phyloP scores from a whole-genome alignment of 2,329 filamentous ascomycete species.

The Scleromitrula shiraiana region DNA sequence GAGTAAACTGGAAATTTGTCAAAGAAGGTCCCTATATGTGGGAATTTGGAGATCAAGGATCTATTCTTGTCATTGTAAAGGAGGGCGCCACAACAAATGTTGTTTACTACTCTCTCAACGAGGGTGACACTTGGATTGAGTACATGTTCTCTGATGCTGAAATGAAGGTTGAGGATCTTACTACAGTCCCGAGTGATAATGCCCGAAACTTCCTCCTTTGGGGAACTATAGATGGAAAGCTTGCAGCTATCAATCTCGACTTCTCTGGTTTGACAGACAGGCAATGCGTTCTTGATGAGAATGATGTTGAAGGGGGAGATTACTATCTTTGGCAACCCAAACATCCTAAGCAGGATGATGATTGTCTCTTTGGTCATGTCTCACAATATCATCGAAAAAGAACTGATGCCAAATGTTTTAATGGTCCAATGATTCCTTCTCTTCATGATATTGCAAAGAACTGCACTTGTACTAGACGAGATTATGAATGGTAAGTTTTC shows the following conservation, averaged over 20 bases:
- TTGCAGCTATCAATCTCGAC: constrained; percentile 77
- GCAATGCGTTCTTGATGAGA: constrained; percentile 61
- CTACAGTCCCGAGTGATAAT: constrained; percentile 80
- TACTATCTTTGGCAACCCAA: constrained; percentile 83
- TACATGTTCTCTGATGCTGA: constrained; percentile 66
- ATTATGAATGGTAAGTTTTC: constrained; percentile 79
- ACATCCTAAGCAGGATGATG: constrained; percentile 68
- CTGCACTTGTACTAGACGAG: constrained; percentile 74
- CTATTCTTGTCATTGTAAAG: constrained; percentile 80
- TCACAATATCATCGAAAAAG: constrained; percentile 89
- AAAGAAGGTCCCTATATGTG: constrained; percentile 86
- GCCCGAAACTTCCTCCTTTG: constrained; percentile 90
- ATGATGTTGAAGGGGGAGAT: constrained; percentile 52
- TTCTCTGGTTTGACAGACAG: constrained; percentile 73
- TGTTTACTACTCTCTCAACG: constrained; percentile 71
- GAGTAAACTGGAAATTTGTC: constrained; percentile 75
- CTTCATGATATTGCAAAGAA: constrained; percentile 64
- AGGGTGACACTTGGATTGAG: constrained; percentile 71
- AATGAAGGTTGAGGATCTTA: constrained; percentile 69
- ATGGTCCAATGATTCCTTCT: constrained; percentile 62
- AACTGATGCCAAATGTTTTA: constrained; percentile 70
- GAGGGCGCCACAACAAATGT: constrained; percentile 59
- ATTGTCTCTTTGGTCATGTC: constrained; percentile 89
- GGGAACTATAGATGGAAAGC: constrained; percentile 51
- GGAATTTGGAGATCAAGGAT: constrained; percentile 94